Evolutionary conservation across 2,329 filamentous ascomycete genomes (phyloP), one percentile per base, ranked within the genome.

Genomic region (Macroventuria anomochaeta): DNA sequence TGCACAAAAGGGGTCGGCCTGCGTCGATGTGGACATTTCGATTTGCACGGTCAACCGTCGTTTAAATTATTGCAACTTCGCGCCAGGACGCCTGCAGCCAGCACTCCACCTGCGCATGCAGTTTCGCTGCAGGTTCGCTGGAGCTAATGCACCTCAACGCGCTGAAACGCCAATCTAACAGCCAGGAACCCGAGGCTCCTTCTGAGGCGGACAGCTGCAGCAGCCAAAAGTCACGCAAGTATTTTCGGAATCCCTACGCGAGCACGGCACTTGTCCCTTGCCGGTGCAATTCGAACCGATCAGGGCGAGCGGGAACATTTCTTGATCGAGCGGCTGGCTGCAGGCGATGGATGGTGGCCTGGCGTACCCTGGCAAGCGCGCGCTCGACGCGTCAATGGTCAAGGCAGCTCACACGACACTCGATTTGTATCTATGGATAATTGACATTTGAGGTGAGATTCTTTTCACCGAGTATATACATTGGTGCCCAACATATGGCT

Each of bases 141-240:
- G 10, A 21, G 15, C 51, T 49, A 54, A 44, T 54, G 51, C 51
- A 44, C 39, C 17, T 47, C 20, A 10, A 26, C 38, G 32, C 38
- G 25, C 44, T 54, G 44, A 54, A 54, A 49, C 51, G 13, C 44
- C 39, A 54, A 48, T 53, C 43, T 53, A 43, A 42, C 26, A 33
- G 25, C 33, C 40, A 31, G 25, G 38, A 28, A 44, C 33, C 34
- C 40, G 44, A 48, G 44, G 38, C 48, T 51, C 26, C 32, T 47
- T 39, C 46, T 49, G 44, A 32, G 40, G 34, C 39, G 34, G 38
- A 20, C 43, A 43, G 44, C 23, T 42, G 28, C 34, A 33, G 33
- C 48, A 34, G 28, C 28, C 41, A 33, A 31, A 39, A 33, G 15
- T 39, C 38, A 28, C 38, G 39, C 51, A 46, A 31, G 33, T 33